A percentile compares a stretch with the other conserved stretches of the same genome.
phyloP scores from a whole-genome alignment of 306 rosid species.

The Cucurbita moschata region DNA sequence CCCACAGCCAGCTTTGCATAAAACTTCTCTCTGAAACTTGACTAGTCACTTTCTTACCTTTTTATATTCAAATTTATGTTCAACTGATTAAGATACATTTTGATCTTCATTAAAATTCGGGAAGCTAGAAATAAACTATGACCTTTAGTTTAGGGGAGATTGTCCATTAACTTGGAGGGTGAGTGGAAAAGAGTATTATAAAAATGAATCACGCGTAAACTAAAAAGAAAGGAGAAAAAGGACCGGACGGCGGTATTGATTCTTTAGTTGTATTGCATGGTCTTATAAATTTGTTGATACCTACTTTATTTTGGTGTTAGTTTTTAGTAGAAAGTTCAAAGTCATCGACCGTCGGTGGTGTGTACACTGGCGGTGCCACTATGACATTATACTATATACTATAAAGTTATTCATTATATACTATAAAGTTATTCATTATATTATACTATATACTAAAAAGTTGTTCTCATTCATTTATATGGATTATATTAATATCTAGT shows the following conservation, averaged over 20 bases:
- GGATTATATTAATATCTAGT: neutral
- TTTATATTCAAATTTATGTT: constrained; percentile 7
- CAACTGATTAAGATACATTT: too few relatives aligned
- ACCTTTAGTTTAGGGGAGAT: too few relatives aligned
- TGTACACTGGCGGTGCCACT: constrained; percentile 1
- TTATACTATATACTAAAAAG: neutral
- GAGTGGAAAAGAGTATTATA: neutral
- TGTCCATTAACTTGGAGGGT: too few relatives aligned
- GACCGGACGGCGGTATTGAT: neutral
- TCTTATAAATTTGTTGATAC: neutral
- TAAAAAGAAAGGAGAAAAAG: neutral
- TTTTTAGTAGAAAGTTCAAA: neutral
- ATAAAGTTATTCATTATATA: too few relatives aligned
- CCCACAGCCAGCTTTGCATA: constrained; percentile 46
- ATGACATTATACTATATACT: neutral
- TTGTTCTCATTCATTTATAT: neutral
- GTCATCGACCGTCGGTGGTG: neutral
- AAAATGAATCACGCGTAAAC: constrained; percentile 1
- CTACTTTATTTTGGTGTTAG: neutral
- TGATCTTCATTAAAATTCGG: too few relatives aligned
- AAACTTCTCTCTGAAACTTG: constrained; percentile 7
- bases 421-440: too few relatives aligned
- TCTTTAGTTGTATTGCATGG: neutral
- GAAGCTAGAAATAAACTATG: too few relatives aligned
- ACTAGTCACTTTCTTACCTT: constrained; percentile 14